phyloP scores from a whole-genome alignment of 1,284 basidiomycete genomes.

The Megacollybia platyphylla region DNA sequence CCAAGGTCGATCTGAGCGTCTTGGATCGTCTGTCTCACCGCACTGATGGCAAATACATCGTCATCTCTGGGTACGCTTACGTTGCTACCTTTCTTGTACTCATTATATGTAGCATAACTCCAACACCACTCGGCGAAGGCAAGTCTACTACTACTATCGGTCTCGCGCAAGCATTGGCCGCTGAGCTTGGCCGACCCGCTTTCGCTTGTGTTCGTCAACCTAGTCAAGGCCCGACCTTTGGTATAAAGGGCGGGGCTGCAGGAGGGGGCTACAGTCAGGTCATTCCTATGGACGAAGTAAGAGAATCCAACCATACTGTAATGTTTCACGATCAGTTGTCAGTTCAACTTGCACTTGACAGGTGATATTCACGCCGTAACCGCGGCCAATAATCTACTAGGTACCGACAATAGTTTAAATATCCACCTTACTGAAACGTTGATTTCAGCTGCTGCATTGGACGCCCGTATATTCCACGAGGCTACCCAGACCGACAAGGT shows the following conservation, averaged over 20 bases:
- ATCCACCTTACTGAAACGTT: constrained; percentile 7
- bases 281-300: constrained; percentile 96
- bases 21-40: constrained; percentile 80
- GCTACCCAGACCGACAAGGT: constrained; percentile 91
- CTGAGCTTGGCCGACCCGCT: constrained; percentile 83
- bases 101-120: constrained; percentile 65
- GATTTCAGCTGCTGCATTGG: constrained; percentile 77
- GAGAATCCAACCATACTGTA: constrained; percentile 7
- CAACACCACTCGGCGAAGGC: constrained; percentile 95
- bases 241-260: constrained; percentile 98
- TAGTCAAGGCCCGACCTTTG: constrained; percentile 97
- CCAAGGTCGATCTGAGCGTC: constrained; percentile 88
- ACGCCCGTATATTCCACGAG: constrained; percentile 98
- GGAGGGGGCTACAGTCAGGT: constrained; percentile 98
- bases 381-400: constrained; percentile 93
- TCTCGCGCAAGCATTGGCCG: constrained; percentile 92
- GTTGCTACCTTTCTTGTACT: constrained; percentile 2
- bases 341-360: constrained; percentile 94
- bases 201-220: constrained; percentile 99
- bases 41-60: constrained; percentile 93
- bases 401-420: constrained; percentile 21
- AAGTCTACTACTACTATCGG: constrained; percentile 99
- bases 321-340: constrained; percentile 6
- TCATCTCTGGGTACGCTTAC: constrained; percentile 71
- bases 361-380: constrained; percentile 98